Base-by-base conservation (phyloP, 139 green algal genomes). In the Yamagishiella unicocca region DNA sequence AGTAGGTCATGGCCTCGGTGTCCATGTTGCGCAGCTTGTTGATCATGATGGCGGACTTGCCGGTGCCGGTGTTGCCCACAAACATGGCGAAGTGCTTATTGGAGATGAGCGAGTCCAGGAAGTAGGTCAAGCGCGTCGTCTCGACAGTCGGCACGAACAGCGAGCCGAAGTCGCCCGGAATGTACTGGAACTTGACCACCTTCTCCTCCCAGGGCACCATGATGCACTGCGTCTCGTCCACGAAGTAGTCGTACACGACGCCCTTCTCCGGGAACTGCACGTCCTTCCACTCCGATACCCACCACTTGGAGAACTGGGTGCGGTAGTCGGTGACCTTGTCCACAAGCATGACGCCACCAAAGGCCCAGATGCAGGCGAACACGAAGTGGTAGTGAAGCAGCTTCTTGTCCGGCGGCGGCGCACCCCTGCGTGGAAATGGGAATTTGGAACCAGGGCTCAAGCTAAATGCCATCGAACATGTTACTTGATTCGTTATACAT, bases 261-360 rank as follows among this genome's bases (percentile, higher is more conserved):
- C 96, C 96, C 87, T 93, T 93, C 54, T 92, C 92, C 31, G 95
- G 96, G 83, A 98, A 94, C 90, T 96, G 96, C 35, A 98, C 94
- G 38, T 90, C 92, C 4, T 93, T 97, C 93, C 93, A 98, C 0
- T 90, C 96, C 29, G 87, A 46, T 93, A 97, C 97, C 91, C 94
- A 98, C 95, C 95, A 98, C 91, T 98, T 98, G 94, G 98, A 95
- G 89, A 98, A 27, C 6, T 29, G 55, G 1, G 58, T 86, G 76
- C 96, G 87, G 92, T 98, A 98, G 82, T 96, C 94, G 90, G 98
- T 95, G 89, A 95, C 96, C 79, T 98, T 95, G 89, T 97, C 97
- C 84, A 96, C 93, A 73, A 95, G 95, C 81, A 98, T 91, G 9
- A 84, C 94, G 31, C 95, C 94, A 29, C 96, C 96, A 90, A 98